A percentile compares a stretch with the other conserved stretches of the same genome.
phyloP scores from a whole-genome alignment of 352 stramenopile genomes.

The Globisporangium recalcitrans region DNA sequence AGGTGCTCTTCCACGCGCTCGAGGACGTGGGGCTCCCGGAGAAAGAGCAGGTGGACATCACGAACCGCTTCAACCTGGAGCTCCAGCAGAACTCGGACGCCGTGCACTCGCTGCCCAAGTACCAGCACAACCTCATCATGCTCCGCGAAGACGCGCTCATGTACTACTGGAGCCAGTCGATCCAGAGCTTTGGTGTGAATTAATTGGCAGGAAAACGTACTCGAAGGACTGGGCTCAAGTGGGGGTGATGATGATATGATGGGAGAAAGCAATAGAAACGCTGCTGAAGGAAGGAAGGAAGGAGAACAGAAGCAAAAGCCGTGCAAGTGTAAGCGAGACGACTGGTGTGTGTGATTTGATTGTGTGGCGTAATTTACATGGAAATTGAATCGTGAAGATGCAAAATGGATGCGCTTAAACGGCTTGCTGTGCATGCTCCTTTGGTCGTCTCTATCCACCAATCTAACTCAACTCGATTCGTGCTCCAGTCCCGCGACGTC shows the following conservation, averaged over 20 bases:
- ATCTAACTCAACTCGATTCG: neutral
- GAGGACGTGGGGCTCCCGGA: slow-evolving; percentile 51
- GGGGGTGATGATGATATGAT: neutral
- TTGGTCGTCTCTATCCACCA: neutral
- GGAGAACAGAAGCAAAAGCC: neutral
- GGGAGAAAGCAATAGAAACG: neutral
- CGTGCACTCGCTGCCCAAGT: slow-evolving; percentile 78
- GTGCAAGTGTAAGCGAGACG: neutral
- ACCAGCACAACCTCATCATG: slow-evolving; percentile 81
- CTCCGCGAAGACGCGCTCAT: slow-evolving; percentile 81
- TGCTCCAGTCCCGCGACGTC: slow-evolving; percentile 36
- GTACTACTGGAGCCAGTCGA: slow-evolving; percentile 85
- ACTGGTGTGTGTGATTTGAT: neutral
- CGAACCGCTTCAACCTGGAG: slow-evolving; percentile 53
- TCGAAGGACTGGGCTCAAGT: too few relatives aligned
- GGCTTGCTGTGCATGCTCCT: neutral
- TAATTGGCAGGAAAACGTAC: neutral
- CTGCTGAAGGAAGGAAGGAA: neutral
- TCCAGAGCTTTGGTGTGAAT: slow-evolving; percentile 27
- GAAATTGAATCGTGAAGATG: neutral
- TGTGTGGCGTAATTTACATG: slow-evolving; percentile 10
- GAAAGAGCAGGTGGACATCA: slow-evolving; percentile 62
- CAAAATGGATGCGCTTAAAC: neutral
- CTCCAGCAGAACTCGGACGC: slow-evolving; percentile 55
- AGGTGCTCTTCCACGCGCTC: slow-evolving; percentile 73